These are phyloP conservation scores for Botrytis pseudocinerea DNA, from an alignment of 2,329 filamentous ascomycete species.

Conservation along the genomic window DNA sequence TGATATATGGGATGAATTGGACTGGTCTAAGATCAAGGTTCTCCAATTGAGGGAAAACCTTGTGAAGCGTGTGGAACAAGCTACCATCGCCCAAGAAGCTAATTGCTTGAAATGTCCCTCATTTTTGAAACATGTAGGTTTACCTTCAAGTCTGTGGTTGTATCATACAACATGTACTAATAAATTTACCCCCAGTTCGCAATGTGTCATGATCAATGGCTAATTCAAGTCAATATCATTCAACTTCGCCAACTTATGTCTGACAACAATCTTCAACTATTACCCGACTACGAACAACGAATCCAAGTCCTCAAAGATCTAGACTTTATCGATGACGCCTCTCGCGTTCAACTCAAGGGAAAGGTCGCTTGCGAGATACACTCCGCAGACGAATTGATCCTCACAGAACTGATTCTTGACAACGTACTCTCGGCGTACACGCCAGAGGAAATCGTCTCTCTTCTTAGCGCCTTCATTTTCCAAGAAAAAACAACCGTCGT, in stretches of 20 bases:
- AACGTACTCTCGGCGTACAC: conserved; percentile 95
- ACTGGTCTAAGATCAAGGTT: conserved; percentile 79
- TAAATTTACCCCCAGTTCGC: conserved; percentile 62
- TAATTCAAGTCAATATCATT: conserved; percentile 90
- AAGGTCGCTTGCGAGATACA: conserved; percentile 98
- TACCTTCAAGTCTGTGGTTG: neutral
- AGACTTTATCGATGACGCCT: conserved; percentile 83
- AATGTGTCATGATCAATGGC: conserved; percentile 95
- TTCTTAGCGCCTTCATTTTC: conserved; percentile 94
- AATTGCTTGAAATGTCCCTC: conserved; percentile 69
- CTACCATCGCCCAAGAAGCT: conserved; percentile 61
- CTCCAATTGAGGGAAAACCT: conserved; percentile 78
- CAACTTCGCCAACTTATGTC: conserved; percentile 87
- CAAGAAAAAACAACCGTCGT: conserved; percentile 89
- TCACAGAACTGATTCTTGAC: conserved; percentile 94
- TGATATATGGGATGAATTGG: conserved; percentile 78
- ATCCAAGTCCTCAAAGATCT: conserved; percentile 90
- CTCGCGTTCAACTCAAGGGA: conserved; percentile 91
- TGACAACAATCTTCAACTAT: conserved; percentile 90
- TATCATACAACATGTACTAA: neutral
- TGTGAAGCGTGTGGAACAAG: conserved; percentile 66
- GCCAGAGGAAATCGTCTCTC: conserved; percentile 91
- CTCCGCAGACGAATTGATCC: conserved; percentile 91
- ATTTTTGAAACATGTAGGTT: conserved; percentile 82
- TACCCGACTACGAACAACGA: conserved; percentile 95